A percentile compares a stretch with the other conserved stretches of the same genome.
Conservation (phyloP, 306 rosid species). For the Prunus mume region DNA sequence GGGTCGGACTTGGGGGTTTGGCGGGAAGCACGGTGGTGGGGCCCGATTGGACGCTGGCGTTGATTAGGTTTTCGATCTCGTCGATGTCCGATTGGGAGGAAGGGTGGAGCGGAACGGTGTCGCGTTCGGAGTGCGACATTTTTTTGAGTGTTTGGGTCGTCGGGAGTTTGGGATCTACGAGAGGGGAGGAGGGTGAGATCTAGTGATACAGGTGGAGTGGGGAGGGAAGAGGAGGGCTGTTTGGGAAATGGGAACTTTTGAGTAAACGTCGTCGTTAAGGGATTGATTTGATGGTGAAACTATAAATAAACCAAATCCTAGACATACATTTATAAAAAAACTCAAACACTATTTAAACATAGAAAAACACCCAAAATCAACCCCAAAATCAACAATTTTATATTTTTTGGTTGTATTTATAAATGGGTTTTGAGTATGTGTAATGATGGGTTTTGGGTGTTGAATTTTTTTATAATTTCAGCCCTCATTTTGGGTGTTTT, state of each 20-base stretch:
- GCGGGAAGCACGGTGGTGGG: constrained; percentile 73
- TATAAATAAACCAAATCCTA: too few species aligned
- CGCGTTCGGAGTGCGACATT: constrained; percentile 88
- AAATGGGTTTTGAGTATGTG: too few species aligned
- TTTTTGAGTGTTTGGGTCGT: constrained; percentile 4
- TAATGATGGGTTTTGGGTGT: too few species aligned
- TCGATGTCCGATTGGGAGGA: constrained; percentile 97
- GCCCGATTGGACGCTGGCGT: constrained; percentile 58
- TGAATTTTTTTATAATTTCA: too few species aligned
- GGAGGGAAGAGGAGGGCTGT: not conserved
- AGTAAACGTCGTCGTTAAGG: not conserved
- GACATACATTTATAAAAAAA: too few species aligned
- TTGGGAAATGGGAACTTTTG: not conserved
- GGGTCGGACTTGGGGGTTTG: constrained; percentile 67
- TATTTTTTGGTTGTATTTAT: too few species aligned
- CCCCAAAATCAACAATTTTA: too few species aligned
- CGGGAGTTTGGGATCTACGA: constrained; percentile 4
- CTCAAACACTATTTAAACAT: too few species aligned
- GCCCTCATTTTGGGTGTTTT: too few species aligned
- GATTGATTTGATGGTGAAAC: not conserved
- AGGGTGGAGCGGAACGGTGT: constrained; percentile 82
- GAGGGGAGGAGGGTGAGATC: not conserved
- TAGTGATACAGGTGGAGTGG: not conserved
- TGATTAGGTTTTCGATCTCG: constrained; percentile 96
- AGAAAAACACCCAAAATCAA: too few species aligned